Conservation (phyloP, 148 eudicot species). For the Vaccinium vitisidaea region DNA sequence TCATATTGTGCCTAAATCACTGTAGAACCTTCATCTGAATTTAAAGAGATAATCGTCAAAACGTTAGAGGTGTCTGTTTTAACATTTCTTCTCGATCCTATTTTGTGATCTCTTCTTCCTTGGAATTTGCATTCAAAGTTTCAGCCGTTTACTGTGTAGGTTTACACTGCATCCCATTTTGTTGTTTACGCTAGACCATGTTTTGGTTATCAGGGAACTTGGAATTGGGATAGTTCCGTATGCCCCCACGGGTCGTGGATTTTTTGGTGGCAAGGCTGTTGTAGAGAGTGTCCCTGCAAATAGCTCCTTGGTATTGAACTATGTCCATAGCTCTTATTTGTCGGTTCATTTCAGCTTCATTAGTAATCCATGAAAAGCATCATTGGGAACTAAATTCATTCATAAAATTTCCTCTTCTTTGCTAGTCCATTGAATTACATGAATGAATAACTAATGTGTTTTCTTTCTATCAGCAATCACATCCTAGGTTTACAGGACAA, state of each 20-base stretch:
- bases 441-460: background rate
- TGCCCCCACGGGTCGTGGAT: conserved; percentile 74
- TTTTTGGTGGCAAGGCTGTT: conserved; percentile 74
- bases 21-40: background rate
- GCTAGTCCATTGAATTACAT: background rate
- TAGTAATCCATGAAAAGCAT: background rate
- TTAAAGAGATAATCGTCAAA: background rate
- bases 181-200: background rate
- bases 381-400: background rate
- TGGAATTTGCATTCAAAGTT: background rate
- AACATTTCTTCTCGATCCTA: background rate
- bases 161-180: background rate
- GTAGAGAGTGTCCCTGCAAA: conserved; percentile 49
- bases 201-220: conserved; percentile 52
- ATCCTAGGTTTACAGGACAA: conserved; percentile 56
- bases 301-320: conserved; percentile 53
- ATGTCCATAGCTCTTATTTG: background rate
- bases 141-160: background rate
- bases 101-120: background rate
- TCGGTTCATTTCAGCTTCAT: background rate
- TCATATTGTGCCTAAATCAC: background rate
- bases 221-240: conserved; percentile 76
- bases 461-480: conserved; percentile 29
- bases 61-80: background rate
- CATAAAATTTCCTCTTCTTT: background rate